phyloP scores from a whole-genome alignment of 768 basidiomycete species.

The Lenzites betulinus region DNA sequence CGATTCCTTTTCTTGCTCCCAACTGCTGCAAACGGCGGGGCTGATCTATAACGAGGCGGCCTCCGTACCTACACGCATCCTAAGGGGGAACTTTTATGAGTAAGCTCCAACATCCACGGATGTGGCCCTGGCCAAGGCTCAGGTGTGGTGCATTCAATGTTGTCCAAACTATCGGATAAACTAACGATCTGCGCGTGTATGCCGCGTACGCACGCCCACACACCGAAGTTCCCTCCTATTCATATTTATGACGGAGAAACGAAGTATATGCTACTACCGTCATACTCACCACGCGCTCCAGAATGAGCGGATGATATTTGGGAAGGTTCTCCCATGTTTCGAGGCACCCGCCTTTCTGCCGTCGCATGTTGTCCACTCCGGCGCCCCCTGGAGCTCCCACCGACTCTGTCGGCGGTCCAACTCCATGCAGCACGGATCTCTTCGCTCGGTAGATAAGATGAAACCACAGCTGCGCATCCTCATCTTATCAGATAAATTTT shows the following conservation, averaged over 20 bases:
- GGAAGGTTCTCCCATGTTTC: background rate
- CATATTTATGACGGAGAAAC: background rate
- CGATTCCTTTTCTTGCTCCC: no score
- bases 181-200: background rate
- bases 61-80: no score
- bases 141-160: no score
- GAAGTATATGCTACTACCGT: background rate
- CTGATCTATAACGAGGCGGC: no score
- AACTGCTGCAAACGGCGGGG: no score
- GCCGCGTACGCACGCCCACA: background rate
- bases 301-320: background rate
- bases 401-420: background rate
- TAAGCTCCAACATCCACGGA: no score
- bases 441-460: background rate
- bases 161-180: background rate
- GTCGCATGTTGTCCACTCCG: background rate
- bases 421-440: background rate
- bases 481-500: slow-evolving; percentile 6
- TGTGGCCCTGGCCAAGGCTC: no score
- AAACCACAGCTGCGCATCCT: background rate
- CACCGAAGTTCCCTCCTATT: background rate
- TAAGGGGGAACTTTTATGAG: no score
- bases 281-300: background rate
- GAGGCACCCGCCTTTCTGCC: background rate
- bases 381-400: no score